Evolutionary conservation across 106 monocot species (phyloP), one percentile per base, ranked within the genome.

Genomic region (Acorus gramineus): DNA sequence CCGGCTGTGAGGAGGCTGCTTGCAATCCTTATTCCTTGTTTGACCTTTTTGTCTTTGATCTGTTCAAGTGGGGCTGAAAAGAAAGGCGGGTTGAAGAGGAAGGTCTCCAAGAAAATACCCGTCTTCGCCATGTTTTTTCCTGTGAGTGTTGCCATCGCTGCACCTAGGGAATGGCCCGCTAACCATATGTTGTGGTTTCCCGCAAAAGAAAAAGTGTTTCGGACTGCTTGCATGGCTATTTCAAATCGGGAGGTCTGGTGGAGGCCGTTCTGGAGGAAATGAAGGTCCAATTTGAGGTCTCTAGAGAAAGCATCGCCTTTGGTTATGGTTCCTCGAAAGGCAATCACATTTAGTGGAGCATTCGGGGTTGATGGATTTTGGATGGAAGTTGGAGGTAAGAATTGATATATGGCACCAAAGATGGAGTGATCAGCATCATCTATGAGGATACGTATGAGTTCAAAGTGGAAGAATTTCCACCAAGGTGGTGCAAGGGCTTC

Each of bases 81-180:
- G 59, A 85, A 92, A 12, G 98, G 91, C 7, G 91, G 98, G 44
- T 98, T 98, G 66, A 92, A 98, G 42, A 98, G 81, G 80, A 81
- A 92, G 2, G 88, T 57, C 54, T 85, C 79, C 14, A 98, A 71
- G 55, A 83, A 49, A 6, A 81, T 73, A 44, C 83, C 81, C 7
- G 7, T 68, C 57, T 80, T 82, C 1, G 85, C 91, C 87, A 92
- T 88, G 75, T 80, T 88, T 57, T 76, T 87, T 62, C 87, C 91
- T 53, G 79, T 79, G 47, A 98, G 78, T 45, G 74, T 83, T 45
- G 85, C 91, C 70, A 92, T 62, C 4, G 85, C 81, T 8, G 98
- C 76, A 3, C 98, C 98, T 7, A 98, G 61, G 55, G 91, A 98
- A 68, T 98, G 98, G 14, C 98, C 91, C 50, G 85, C 73, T 64